phyloP scores from a whole-genome alignment of 805 yeast genomes.

The Lachancea meyersii region DNA sequence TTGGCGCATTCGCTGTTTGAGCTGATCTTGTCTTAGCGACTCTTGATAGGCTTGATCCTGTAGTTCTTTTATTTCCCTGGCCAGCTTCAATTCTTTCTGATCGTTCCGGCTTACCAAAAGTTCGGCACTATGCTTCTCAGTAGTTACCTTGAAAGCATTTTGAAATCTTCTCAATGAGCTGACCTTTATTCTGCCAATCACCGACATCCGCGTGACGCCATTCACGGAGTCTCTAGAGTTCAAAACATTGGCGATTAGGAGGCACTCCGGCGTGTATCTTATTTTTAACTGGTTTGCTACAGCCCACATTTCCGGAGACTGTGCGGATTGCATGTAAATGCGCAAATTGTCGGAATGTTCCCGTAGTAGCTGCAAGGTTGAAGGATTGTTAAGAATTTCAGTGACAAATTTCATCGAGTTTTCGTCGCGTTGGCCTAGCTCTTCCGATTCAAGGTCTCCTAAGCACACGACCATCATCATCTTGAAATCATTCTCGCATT shows the following conservation, averaged over 20 bases:
- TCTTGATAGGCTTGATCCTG: constrained; percentile 65
- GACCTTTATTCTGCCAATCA: constrained; percentile 28
- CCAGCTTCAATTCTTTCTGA: constrained; percentile 49
- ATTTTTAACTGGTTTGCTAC: constrained; percentile 52
- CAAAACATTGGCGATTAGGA: constrained; percentile 48
- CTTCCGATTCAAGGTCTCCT: constrained; percentile 39
- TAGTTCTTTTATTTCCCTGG: constrained; percentile 52
- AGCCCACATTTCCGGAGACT: constrained; percentile 59
- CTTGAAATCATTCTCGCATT: constrained; percentile 38
- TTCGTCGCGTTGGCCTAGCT: constrained; percentile 12
- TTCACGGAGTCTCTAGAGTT: constrained; percentile 36
- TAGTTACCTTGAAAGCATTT: constrained; percentile 36
- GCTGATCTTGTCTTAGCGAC: constrained; percentile 51
- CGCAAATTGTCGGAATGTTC: constrained; percentile 39
- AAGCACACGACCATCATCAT: constrained; percentile 51
- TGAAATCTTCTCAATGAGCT: constrained; percentile 31
- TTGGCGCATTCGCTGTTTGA: constrained; percentile 44
- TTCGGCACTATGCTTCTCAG: constrained; percentile 57
- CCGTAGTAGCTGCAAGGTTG: constrained; percentile 36
- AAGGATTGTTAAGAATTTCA: constrained; percentile 40
- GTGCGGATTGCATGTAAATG: constrained; percentile 59
- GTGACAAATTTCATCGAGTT: constrained; percentile 39
- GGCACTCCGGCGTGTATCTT: constrained; percentile 49
- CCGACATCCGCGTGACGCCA: constrained; percentile 33
- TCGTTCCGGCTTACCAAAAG: constrained; percentile 53